These are phyloP conservation scores for Backusella morwellensis DNA, from an alignment of 192 early-diverging fungal genomes.

Conservation along the genomic window DNA sequence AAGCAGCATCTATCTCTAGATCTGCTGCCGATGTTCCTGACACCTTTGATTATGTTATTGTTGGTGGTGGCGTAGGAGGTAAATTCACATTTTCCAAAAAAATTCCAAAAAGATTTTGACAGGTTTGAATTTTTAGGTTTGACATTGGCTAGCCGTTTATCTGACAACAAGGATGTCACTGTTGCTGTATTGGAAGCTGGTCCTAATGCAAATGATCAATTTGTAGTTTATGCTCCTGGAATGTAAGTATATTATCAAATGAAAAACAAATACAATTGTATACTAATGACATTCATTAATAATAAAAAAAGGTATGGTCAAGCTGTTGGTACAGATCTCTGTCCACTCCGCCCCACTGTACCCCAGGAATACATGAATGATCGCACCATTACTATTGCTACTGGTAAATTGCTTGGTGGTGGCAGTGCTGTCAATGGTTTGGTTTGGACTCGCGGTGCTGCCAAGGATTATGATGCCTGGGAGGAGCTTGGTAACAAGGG, in stretches of 20 bases:
- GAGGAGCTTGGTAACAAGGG: conserved; percentile 23
- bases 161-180: conserved; percentile 37
- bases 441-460: conserved; percentile 22
- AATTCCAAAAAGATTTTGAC: background rate
- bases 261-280: background rate
- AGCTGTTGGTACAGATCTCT: background rate
- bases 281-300: background rate
- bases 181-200: conserved; percentile 46
- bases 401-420: conserved; percentile 34
- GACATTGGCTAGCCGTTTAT: conserved; percentile 37
- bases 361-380: background rate
- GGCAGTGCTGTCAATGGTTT: conserved; percentile 27
- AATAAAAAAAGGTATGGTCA: background rate
- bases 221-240: background rate
- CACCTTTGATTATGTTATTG: conserved; percentile 35
- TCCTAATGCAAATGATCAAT: background rate
- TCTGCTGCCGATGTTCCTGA: background rate
- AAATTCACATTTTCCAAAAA: background rate
- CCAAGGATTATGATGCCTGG: conserved; percentile 24
- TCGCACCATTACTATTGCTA: conserved; percentile 14
- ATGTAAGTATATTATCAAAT: background rate
- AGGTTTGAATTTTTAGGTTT: background rate
- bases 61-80: conserved; percentile 41
- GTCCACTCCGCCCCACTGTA: background rate
- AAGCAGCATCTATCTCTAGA: background rate